A percentile compares a stretch with the other conserved stretches of the same genome.
Evolutionary conservation across 139 green algal genomes (phyloP).

Genomic region (Chlorella sorokiniana): DNA sequence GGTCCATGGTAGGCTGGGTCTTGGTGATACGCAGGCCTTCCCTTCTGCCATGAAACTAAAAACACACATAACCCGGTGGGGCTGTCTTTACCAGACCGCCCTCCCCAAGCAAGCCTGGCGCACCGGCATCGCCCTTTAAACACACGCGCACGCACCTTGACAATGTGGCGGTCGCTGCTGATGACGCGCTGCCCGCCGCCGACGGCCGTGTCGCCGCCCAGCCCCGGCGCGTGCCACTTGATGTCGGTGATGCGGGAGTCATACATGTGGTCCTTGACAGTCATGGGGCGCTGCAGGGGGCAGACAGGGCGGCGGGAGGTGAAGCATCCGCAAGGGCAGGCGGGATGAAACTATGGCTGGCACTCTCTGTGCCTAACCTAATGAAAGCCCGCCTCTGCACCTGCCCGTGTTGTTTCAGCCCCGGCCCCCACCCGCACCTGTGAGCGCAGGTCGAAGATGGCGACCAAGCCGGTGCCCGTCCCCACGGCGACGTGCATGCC

Average conservation of each 20-base stretch:
- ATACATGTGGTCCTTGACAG: conserved; percentile 98
- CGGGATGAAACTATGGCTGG: too few species aligned
- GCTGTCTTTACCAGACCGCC: too few species aligned
- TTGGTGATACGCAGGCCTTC: too few species aligned
- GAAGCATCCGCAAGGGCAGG: background rate
- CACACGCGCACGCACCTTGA: conserved; percentile 71
- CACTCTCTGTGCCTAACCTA: too few species aligned
- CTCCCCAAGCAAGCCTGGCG: background rate
- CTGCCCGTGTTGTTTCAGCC: too few species aligned
- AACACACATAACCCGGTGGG: background rate
- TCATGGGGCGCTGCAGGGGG: conserved; percentile 60
- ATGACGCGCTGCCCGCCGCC: conserved; percentile 64
- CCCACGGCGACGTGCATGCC: conserved; percentile 88
- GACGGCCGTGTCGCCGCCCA: background rate
- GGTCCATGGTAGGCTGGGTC: too few species aligned
- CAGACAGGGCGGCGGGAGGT: background rate
- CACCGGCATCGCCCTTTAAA: background rate
- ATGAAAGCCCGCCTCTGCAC: background rate
- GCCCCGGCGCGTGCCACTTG: conserved; percentile 80
- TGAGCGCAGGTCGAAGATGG: conserved; percentile 85
- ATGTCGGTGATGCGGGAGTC: conserved; percentile 88
- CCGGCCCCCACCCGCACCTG: conserved; percentile 4
- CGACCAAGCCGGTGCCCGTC: conserved; percentile 84
- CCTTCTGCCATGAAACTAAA: too few species aligned
- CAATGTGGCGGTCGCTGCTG: conserved; percentile 84